Evolutionary conservation across 805 yeast species (phyloP), one percentile per base, ranked within the genome.

Genomic region (Starmerella cellae): DNA sequence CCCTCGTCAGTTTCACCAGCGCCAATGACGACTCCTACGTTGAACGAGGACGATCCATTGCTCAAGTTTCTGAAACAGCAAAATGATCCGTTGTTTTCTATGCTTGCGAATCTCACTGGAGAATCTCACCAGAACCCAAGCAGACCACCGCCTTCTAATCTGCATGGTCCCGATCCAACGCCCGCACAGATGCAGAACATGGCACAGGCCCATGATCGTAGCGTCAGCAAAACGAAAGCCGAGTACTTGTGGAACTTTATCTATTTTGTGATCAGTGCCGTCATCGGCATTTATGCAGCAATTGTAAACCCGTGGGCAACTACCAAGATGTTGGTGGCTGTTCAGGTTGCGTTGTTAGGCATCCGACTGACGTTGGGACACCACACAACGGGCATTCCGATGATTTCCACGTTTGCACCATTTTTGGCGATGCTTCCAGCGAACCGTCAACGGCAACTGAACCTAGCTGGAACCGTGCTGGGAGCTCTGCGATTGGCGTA

Each of bases 341-440:
- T 44, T 9, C 51, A 60, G 45, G 35, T 52, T 6, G 44, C 42
- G 9, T 39, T 59, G 35, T 46, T 51, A 11, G 43, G 54, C n/a
- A 20, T 51, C n/a, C 50, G 55, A 29, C 43, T 48, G 35, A 18
- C 53, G 17, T 29, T 54, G 10, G 61, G 58, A 20, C 52, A 47
- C 33, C 45, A 46, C 24, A 42, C 49, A 16, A 48, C 38, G 14
- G 50, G 44, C 11, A 18, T 55, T 8, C 48, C 55, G 18, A 46
- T 50, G 20, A 41, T 50, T 37, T 42, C 59, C 11, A 36, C 43
- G 26, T 35, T 57, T 18, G 52, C 51, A 13, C 51, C 53, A 9
- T 39, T 60, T 33, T 46, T 59, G 5, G 45, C 46, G 11, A 54
- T 55, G 49, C 47, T 60, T 27, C 63, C 63, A 2, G 39, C 35